Conservation (phyloP, 2,329 filamentous ascomycete species). For the Aspergillus pseudonomiae region DNA sequence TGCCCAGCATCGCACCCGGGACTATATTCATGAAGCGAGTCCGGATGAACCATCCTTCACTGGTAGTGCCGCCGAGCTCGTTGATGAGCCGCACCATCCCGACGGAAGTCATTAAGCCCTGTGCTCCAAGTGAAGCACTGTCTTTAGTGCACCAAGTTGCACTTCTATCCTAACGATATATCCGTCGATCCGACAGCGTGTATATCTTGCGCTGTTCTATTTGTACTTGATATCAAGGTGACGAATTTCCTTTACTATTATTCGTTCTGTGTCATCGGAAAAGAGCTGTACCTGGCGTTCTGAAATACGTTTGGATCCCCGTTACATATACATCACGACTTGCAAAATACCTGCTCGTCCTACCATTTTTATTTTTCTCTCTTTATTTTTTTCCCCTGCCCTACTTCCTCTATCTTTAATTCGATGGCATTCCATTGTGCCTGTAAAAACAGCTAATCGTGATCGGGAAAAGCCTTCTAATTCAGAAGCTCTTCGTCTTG, state of each 20-base stretch:
- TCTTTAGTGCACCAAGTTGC: background rate
- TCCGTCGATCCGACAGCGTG: conserved; percentile 14
- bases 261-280: conserved; percentile 5
- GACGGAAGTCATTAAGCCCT: conserved; percentile 17
- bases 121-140: background rate
- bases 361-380: background rate
- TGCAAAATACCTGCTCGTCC: conserved; percentile 6
- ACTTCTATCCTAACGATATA: conserved; percentile 6
- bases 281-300: conserved; percentile 19
- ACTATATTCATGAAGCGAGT: conserved; percentile 50
- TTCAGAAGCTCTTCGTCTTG: conserved; percentile 9
- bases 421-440: background rate
- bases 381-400: background rate
- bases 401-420: background rate
- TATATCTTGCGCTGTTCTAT: background rate
- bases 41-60: conserved; percentile 41
- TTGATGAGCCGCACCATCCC: conserved; percentile 35
- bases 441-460: conserved; percentile 1
- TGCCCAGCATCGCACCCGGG: conserved; percentile 50
- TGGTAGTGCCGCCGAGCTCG: conserved; percentile 50
- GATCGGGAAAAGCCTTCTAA: background rate
- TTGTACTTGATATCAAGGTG: conserved; percentile 22
- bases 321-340: conserved; percentile 12
- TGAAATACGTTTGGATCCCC: conserved; percentile 17
- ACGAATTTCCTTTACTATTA: conserved; percentile 23